Base-by-base conservation (phyloP, 2,329 filamentous ascomycete species). In the Xylariales sp. region DNA sequence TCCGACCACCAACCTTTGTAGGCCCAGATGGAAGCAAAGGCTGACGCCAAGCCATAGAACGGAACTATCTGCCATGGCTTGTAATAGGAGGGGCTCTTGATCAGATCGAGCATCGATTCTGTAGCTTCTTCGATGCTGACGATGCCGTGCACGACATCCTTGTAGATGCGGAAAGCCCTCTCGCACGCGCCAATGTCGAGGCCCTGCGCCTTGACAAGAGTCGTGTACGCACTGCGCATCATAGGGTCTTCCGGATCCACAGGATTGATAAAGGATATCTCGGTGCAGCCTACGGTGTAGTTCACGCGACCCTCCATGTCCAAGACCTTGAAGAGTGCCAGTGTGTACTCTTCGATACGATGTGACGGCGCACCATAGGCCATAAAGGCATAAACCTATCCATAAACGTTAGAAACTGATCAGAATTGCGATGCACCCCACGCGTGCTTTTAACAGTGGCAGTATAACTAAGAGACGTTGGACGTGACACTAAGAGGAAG, bases 1-100 rank as follows among this genome's bases (percentile, higher is more conserved):
- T 91, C 86, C 47, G 88, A 81, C 2, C 78, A 67, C 11, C 85
- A 73, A 5, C 81, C 84, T 44, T 75, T 67, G 54, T 89, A 90
- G 1, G 85, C 85, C 52, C 89, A 90, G 0, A 85, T 84, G 0
- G 81, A 85, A 6, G 86, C 84, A 3, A 70, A 74, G 0, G 78
- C 81, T 31, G 83, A 85, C 10, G 85, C 86, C 27, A 88, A 64
- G 3, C 87, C 86, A 48, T 87, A 87, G 14, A 43, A 43, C 2
- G 40, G 43, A 3, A 45, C 43, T 5, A 45, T 37, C 3, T 17
- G 25, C 40, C 38, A 43, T 4, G 41, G 41, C n/a, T 32, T 38
- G 24, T 43, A 46, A 25, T 23, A 44, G 4, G 38, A 33, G 12
- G 44, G 41, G 12, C 29, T 23, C 16, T 39, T 23, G 17, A 46